These are phyloP conservation scores for Hippophae gyantsensis DNA, from an alignment of 306 rosid genomes.

Conservation along the genomic window DNA sequence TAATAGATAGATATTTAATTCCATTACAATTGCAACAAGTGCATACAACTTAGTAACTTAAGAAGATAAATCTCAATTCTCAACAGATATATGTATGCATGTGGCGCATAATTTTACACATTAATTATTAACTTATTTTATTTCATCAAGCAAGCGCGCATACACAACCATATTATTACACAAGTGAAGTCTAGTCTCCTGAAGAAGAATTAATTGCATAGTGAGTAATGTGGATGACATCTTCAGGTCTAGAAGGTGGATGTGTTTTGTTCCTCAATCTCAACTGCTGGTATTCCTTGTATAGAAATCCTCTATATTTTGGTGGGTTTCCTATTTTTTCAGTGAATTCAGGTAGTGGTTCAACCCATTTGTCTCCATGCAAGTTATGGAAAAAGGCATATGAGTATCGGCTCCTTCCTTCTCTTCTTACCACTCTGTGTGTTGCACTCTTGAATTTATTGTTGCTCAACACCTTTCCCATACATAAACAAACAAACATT, in stretches of 20 bases:
- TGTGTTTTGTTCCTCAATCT: slow-evolving; percentile 37
- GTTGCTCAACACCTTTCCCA: slow-evolving; percentile 39
- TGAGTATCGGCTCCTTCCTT: slow-evolving; percentile 29
- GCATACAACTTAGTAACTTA: too few relatives aligned
- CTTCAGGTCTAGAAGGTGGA: slow-evolving; percentile 40
- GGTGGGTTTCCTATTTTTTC: slow-evolving; percentile 39
- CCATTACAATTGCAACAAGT: too few relatives aligned
- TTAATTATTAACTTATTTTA: too few relatives aligned
- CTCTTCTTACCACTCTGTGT: slow-evolving; percentile 33
- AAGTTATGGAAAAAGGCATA: slow-evolving; percentile 36
- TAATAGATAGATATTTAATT: too few relatives aligned
- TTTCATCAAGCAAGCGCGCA: too few relatives aligned
- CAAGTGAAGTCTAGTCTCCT: too few relatives aligned
- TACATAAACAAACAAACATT: too few relatives aligned
- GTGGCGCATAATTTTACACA: too few relatives aligned
- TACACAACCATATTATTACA: too few relatives aligned
- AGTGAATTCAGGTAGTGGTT: slow-evolving; percentile 40
- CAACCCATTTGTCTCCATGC: slow-evolving; percentile 41
- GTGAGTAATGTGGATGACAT: slow-evolving; percentile 30
- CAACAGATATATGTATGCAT: too few relatives aligned
- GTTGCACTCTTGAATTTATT: slow-evolving; percentile 41
- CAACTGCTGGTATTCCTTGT: slow-evolving; percentile 30
- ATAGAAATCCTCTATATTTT: slow-evolving; percentile 33
- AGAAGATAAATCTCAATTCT: too few relatives aligned
- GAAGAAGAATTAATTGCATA: slow-evolving; percentile 20